A percentile compares a stretch with the other conserved stretches of the same genome.
Evolutionary conservation across 139 green algal genomes (phyloP).

Genomic region (Chlamydomonas schloesseri): DNA sequence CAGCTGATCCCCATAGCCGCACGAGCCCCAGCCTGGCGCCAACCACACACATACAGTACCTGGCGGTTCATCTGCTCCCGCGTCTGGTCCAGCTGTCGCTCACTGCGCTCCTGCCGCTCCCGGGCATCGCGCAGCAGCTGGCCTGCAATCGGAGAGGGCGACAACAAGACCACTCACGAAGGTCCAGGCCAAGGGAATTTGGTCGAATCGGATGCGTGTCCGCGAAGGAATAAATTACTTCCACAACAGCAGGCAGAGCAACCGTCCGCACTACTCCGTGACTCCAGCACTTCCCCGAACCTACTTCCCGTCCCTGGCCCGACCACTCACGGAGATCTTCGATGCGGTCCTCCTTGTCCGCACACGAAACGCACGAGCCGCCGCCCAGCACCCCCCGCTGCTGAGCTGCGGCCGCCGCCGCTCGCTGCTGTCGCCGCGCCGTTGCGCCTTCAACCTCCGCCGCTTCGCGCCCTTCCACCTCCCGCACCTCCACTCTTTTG

Average conservation of each 20-base stretch:
- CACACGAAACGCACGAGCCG: not conserved
- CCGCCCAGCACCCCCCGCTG: not conserved
- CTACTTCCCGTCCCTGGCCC: too few relatives aligned
- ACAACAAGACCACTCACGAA: not conserved
- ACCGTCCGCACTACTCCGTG: too few relatives aligned
- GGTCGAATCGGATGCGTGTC: too few relatives aligned
- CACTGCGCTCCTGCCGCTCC: not conserved
- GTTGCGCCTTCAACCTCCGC: too few relatives aligned
- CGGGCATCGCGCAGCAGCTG: slow-evolving; percentile 16
- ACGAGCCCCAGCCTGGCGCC: too few relatives aligned
- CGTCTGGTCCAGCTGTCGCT: slow-evolving; percentile 1
- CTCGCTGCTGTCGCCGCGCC: not conserved
- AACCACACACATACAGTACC: too few relatives aligned
- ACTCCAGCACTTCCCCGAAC: too few relatives aligned
- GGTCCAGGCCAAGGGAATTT: not conserved
- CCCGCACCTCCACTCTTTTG: too few relatives aligned
- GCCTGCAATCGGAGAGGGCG: not conserved
- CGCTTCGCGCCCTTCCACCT: not conserved
- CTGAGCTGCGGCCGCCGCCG: not conserved
- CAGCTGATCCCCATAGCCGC: too few relatives aligned
- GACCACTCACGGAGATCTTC: slow-evolving; percentile 13
- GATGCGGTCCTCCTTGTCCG: slow-evolving; percentile 7
- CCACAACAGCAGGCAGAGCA: too few relatives aligned
- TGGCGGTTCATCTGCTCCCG: not conserved
- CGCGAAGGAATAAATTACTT: too few relatives aligned